Evolutionary conservation across 164 flowering plant species (phyloP).

Genomic region (Sedum album): DNA sequence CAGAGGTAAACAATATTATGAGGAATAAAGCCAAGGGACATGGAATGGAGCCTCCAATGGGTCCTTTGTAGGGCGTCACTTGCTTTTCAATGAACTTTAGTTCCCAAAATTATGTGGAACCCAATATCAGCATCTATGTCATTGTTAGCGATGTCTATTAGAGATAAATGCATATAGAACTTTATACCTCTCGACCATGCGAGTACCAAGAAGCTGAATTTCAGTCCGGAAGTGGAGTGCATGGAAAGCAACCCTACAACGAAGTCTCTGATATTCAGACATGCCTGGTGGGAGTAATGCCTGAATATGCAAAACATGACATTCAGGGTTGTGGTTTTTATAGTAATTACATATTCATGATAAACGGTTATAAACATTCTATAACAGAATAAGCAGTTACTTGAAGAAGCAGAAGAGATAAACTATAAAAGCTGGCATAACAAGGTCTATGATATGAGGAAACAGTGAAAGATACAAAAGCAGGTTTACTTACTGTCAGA

Average conservation of each 20-base stretch:
- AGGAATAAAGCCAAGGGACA: not conserved
- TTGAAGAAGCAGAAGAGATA: not conserved
- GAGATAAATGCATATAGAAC: not conserved
- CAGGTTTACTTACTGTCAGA: not conserved
- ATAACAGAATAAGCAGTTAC: not conserved
- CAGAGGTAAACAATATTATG: not conserved
- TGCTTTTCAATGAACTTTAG: not conserved
- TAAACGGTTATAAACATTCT: not conserved
- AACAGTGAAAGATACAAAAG: not conserved
- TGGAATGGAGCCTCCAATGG: not conserved
- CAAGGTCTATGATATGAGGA: not conserved
- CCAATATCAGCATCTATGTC: not conserved
- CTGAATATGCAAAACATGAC: constrained; percentile 20
- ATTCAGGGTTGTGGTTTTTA: not conserved
- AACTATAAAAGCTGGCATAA: too few relatives aligned
- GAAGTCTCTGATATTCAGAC: constrained; percentile 80
- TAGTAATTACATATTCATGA: not conserved
- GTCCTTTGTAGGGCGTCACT: not conserved
- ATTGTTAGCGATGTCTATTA: not conserved
- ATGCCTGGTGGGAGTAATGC: constrained; percentile 69
- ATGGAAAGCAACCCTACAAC: constrained; percentile 96
- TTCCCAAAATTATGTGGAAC: not conserved
- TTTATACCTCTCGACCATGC: constrained; percentile 67
- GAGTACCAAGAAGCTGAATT: constrained; percentile 62
- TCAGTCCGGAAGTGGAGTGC: constrained; percentile 83